Conservation (phyloP, 768 basidiomycete species). For the Boletus sp. region DNA sequence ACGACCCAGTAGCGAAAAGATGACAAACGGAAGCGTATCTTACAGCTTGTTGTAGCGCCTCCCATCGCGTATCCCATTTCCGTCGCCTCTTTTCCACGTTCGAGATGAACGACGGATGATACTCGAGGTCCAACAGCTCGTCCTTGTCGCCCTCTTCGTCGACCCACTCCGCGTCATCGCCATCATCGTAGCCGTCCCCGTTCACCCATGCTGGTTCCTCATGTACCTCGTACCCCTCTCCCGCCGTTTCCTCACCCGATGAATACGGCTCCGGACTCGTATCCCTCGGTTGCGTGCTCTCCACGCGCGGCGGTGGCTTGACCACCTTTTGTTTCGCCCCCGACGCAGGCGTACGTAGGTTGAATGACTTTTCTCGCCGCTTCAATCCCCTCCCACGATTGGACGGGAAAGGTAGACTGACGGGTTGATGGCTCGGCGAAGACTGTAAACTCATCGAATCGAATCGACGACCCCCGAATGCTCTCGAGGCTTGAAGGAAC, state of each 20-base stretch:
- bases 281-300: conserved; percentile 80
- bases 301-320: conserved; percentile 73
- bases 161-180: conserved; percentile 57
- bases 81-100: conserved; percentile 66
- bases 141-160: conserved; percentile 72
- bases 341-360: conserved; percentile 29
- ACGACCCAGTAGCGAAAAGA: neutral
- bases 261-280: conserved; percentile 77
- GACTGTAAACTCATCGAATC: conserved; percentile 57
- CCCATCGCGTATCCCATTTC: conserved; percentile 77
- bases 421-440: conserved; percentile 34
- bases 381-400: conserved; percentile 46
- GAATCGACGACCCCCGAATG: conserved; percentile 44
- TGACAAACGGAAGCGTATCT: conserved; percentile 14
- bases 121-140: conserved; percentile 73
- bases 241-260: conserved; percentile 78
- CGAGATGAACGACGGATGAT: conserved; percentile 67
- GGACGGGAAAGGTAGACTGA: conserved; percentile 47
- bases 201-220: conserved; percentile 41
- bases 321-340: conserved; percentile 33
- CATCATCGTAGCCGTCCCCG: conserved; percentile 13
- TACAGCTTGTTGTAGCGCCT: conserved; percentile 70
- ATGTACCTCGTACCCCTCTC: conserved; percentile 49
- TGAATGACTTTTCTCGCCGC: conserved; percentile 41
- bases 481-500: conserved; percentile 57